Evolutionary conservation across 805 yeast genomes (phyloP).

Genomic region (Torulaspora delbrueckii): DNA sequence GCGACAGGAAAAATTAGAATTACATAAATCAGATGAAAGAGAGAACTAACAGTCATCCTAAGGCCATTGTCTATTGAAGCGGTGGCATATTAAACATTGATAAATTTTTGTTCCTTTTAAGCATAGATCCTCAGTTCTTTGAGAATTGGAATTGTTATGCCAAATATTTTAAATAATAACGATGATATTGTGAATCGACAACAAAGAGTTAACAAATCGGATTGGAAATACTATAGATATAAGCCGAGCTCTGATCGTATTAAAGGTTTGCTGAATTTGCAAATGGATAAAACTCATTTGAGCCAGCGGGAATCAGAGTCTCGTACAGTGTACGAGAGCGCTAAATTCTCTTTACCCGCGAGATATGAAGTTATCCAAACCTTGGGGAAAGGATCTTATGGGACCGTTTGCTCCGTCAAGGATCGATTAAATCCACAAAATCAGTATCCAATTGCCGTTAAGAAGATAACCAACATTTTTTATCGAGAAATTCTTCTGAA

Average conservation of each 20-base stretch:
- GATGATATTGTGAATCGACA: slow-evolving; percentile 9
- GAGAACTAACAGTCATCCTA: not conserved
- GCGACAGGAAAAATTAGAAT: slow-evolving; percentile 2
- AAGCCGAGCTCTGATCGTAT: slow-evolving; percentile 15
- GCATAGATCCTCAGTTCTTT: not conserved
- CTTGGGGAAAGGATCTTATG: slow-evolving; percentile 83
- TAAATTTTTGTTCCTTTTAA: not conserved
- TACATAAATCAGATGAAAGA: not conserved
- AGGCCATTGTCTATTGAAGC: not conserved
- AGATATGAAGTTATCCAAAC: slow-evolving; percentile 54
- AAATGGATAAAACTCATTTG: slow-evolving; percentile 5
- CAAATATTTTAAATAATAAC: slow-evolving; percentile 10
- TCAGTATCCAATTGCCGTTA: slow-evolving; percentile 57
- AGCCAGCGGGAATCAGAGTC: slow-evolving; percentile 2
- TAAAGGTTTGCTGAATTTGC: slow-evolving; percentile 12
- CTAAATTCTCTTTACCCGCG: slow-evolving; percentile 57
- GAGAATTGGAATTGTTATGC: slow-evolving; percentile 4
- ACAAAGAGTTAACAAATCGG: slow-evolving; percentile 7
- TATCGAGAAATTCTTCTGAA: slow-evolving; percentile 60
- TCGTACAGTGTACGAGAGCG: slow-evolving; percentile 43
- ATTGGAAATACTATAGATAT: slow-evolving; percentile 15
- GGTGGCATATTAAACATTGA: not conserved
- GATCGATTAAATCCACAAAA: slow-evolving; percentile 25
- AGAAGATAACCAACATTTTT: slow-evolving; percentile 71
- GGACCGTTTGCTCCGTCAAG: slow-evolving; percentile 73